Percentiles rank a stretch among this genome's conserved stretches.
These are phyloP conservation scores for Stachybotrys elegans DNA, from an alignment of 2,329 filamentous ascomycete species.

Conservation along the genomic window DNA sequence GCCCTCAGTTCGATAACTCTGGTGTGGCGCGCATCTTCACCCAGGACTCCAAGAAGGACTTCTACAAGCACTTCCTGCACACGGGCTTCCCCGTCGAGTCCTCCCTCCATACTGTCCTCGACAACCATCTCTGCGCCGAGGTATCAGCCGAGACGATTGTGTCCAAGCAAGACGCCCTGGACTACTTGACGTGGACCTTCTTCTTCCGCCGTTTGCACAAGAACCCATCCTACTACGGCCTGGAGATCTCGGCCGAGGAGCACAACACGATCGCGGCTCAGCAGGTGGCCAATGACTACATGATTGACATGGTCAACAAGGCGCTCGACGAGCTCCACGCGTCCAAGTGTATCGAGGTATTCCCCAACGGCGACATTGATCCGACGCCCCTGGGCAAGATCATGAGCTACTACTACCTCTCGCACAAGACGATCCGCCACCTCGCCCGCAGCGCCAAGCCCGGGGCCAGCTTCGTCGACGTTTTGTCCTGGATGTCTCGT, in stretches of 20 bases:
- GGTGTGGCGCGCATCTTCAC: slow-evolving; percentile 97
- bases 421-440: slow-evolving; percentile 88
- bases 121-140: slow-evolving; percentile 95
- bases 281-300: slow-evolving; percentile 84
- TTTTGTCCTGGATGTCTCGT: slow-evolving; percentile 84
- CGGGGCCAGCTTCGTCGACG: slow-evolving; percentile 73
- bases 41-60: slow-evolving; percentile 95
- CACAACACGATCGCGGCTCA: slow-evolving; percentile 85
- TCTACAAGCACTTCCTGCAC: slow-evolving; percentile 98
- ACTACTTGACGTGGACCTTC: slow-evolving; percentile 99
- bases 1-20: slow-evolving; percentile 92
- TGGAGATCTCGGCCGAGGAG: slow-evolving; percentile 88
- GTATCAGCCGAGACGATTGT: slow-evolving; percentile 88
- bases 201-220: slow-evolving; percentile 97
- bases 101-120: slow-evolving; percentile 89
- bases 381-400: slow-evolving; percentile 92
- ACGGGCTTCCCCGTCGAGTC: slow-evolving; percentile 98
- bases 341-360: slow-evolving; percentile 78
- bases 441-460: slow-evolving; percentile 72
- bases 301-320: slow-evolving; percentile 86
- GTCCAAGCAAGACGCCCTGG: slow-evolving; percentile 93
- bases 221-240: slow-evolving; percentile 95
- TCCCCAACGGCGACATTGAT: slow-evolving; percentile 84
- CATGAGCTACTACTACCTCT: slow-evolving; percentile 99
- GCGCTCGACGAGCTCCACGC: slow-evolving; percentile 77